These are phyloP conservation scores for Mycena olivaceomarginata DNA, from an alignment of 768 basidiomycete genomes.

Conservation along the genomic window DNA sequence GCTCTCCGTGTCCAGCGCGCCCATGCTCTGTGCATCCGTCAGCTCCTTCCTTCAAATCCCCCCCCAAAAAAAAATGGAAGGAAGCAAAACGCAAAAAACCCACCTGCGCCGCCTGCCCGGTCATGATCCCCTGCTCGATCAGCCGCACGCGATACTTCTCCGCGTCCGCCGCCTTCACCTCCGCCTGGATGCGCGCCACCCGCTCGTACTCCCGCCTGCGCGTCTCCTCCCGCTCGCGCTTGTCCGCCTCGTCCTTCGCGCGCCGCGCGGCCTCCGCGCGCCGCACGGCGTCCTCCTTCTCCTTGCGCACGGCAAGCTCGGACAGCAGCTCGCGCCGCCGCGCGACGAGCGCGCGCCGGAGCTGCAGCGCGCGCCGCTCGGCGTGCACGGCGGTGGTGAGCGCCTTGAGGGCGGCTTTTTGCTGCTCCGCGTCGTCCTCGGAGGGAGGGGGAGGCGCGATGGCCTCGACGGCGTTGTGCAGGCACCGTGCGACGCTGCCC, in stretches of 20 bases:
- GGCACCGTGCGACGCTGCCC: conserved; percentile 81
- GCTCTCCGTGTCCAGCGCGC: conserved; percentile 89
- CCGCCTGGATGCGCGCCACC: conserved; percentile 84
- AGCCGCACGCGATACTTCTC: conserved; percentile 91
- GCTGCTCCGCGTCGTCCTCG: conserved; percentile 78
- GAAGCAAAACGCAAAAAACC: conserved; percentile 28
- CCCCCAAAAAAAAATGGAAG: too few relatives aligned
- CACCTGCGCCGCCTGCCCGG: conserved; percentile 62
- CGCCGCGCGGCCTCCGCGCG: conserved; percentile 80
- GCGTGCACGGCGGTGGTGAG: conserved; percentile 80
- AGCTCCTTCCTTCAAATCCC: background rate
- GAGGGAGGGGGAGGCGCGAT: conserved; percentile 67
- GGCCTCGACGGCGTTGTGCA: conserved; percentile 81
- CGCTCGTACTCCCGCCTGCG: conserved; percentile 80
- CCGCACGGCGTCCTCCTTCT: conserved; percentile 90
- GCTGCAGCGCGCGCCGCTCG: conserved; percentile 85
- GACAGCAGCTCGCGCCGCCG: conserved; percentile 90
- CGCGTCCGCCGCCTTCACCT: conserved; percentile 87
- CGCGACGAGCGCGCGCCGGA: conserved; percentile 88
- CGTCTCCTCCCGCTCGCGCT: conserved; percentile 77
- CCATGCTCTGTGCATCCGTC: conserved; percentile 76
- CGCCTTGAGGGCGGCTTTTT: conserved; percentile 73
- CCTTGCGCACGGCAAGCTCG: conserved; percentile 89
- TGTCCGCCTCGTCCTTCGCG: conserved; percentile 83
- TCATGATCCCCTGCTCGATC: conserved; percentile 85